These are phyloP conservation scores for Aegilops bicornis DNA, from an alignment of 176 grass and related monocot genomes.

Conservation along the genomic window DNA sequence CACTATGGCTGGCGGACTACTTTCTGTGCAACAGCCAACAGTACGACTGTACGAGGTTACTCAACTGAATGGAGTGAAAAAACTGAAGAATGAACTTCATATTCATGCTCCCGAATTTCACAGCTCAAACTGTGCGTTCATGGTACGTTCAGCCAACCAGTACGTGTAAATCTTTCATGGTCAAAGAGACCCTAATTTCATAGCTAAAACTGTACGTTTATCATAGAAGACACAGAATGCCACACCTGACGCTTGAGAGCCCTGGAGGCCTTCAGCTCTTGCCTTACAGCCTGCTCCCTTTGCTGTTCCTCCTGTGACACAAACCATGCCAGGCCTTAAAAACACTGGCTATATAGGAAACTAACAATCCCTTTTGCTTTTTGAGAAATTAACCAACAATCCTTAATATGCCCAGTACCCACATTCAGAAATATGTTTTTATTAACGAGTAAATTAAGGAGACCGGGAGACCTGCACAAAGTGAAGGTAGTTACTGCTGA, in stretches of 20 bases:
- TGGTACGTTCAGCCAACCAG: background rate
- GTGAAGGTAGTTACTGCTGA: constrained; percentile 56
- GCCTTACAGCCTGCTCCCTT: background rate
- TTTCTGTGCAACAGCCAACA: background rate
- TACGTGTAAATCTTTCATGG: background rate
- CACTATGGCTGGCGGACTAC: background rate
- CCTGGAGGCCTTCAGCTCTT: background rate
- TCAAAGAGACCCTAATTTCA: background rate
- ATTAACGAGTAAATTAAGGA: background rate
- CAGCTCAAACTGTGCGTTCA: constrained; percentile 4
- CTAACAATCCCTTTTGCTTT: too few relatives aligned
- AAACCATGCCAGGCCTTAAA: constrained; percentile 12
- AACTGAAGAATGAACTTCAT: constrained; percentile 28
- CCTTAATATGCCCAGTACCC: background rate
- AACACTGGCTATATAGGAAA: background rate
- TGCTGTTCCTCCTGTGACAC: constrained; percentile 32
- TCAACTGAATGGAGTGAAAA: background rate
- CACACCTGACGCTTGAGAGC: constrained; percentile 27
- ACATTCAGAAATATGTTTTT: background rate
- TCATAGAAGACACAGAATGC: constrained; percentile 5
- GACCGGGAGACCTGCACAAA: constrained; percentile 50
- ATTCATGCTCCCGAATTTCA: background rate
- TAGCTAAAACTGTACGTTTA: constrained; percentile 1
- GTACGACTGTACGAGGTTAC: background rate
- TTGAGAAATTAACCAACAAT: background rate